These are phyloP conservation scores for Myxozyma monticola DNA, from an alignment of 805 yeast genomes.

Conservation along the genomic window DNA sequence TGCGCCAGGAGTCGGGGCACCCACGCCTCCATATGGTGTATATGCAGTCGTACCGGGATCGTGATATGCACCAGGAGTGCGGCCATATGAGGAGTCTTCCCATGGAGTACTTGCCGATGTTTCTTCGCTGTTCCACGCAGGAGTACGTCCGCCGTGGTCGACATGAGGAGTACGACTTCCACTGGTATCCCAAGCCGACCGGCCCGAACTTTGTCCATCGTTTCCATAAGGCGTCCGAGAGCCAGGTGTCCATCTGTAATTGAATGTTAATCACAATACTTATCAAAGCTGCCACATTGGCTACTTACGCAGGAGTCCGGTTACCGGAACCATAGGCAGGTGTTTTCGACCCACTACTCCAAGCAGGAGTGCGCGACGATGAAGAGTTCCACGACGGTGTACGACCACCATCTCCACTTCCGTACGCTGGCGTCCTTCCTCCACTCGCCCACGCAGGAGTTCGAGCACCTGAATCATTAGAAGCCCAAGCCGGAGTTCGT, in stretches of 20 bases:
- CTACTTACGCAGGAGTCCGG: conserved; percentile 24
- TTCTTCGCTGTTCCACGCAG: conserved; percentile 29
- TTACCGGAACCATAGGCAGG: conserved; percentile 43
- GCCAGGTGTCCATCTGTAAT: conserved; percentile 41
- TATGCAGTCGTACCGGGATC: conserved; percentile 46
- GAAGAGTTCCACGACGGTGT: conserved; percentile 54
- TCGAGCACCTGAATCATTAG: conserved; percentile 15
- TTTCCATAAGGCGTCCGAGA: conserved; percentile 11
- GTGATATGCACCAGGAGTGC: conserved; percentile 49
- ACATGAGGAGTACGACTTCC: conserved; percentile 41
- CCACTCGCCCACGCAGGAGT: conserved; percentile 36
- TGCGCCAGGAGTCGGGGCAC: conserved; percentile 42
- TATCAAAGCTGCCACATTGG: not conserved
- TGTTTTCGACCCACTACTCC: conserved; percentile 44
- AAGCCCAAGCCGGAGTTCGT: conserved; percentile 41
- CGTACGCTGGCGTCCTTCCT: conserved; percentile 40
- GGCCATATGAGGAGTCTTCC: conserved; percentile 32
- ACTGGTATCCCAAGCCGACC: conserved; percentile 37
- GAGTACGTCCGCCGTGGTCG: conserved; percentile 45
- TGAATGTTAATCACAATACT: not conserved
- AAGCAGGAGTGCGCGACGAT: conserved; percentile 45
- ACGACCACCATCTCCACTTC: conserved; percentile 43
- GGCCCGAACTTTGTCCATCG: conserved; percentile 48
- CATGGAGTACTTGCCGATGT: conserved; percentile 38
- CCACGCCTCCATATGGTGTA: conserved; percentile 41